Evolutionary conservation across 768 basidiomycete genomes (phyloP).

Genomic region (Hydnum rufescens): DNA sequence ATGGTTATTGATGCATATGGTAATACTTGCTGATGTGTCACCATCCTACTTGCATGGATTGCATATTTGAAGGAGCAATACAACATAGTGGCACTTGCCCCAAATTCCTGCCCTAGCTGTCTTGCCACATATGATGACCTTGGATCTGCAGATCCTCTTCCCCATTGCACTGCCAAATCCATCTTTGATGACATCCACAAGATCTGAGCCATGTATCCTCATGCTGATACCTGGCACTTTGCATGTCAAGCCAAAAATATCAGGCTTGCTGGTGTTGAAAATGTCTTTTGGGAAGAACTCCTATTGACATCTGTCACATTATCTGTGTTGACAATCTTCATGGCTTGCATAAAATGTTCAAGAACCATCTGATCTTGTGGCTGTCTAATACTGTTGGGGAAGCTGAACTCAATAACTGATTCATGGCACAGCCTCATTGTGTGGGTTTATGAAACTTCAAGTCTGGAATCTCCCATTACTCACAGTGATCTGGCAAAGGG

Average conservation of each 20-base stretch:
- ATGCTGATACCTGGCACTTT: conserved; percentile 25
- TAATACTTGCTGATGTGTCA: conserved; percentile 15
- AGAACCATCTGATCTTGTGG: background rate
- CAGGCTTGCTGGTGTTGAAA: background rate
- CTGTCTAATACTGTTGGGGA: background rate
- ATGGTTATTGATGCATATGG: conserved; percentile 23
- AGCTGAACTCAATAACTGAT: background rate
- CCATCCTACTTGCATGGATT: conserved; percentile 20
- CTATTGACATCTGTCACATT: background rate
- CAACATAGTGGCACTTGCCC: conserved; percentile 1
- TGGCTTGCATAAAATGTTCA: background rate
- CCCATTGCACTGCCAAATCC: background rate
- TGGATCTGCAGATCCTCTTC: background rate
- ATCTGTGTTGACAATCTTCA: background rate
- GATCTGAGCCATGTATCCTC: conserved; percentile 15
- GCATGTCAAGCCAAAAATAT: background rate
- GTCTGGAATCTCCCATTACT: background rate
- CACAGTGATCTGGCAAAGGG: conserved; percentile 8
- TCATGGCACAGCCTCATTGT: background rate
- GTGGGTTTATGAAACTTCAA: background rate
- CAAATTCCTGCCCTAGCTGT: conserved; percentile 9
- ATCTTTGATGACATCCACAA: background rate
- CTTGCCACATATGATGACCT: background rate
- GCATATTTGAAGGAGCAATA: conserved; percentile 10
- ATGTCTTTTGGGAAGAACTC: background rate